These are phyloP conservation scores for Fragaria ananassa DNA, from an alignment of 306 rosid genomes.

Conservation along the genomic window DNA sequence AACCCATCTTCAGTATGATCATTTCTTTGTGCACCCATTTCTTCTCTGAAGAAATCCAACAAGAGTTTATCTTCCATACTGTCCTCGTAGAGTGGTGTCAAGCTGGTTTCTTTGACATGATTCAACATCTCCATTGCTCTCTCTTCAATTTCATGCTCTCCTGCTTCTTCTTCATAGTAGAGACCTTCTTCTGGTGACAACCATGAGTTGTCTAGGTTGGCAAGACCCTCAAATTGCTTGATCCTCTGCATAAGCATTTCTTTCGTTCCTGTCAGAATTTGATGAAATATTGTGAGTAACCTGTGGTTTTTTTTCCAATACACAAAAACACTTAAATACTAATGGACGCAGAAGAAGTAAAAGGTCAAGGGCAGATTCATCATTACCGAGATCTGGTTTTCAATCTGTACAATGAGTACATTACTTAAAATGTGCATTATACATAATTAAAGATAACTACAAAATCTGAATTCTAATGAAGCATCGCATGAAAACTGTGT, in stretches of 20 bases:
- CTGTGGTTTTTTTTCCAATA: neutral
- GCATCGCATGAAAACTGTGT: neutral
- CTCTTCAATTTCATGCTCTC: constrained; percentile 32
- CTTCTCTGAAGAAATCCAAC: constrained; percentile 54
- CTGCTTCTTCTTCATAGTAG: constrained; percentile 19
- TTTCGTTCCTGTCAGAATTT: constrained; percentile 45
- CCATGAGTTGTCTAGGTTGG: constrained; percentile 36
- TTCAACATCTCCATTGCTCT: constrained; percentile 43
- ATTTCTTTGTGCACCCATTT: constrained; percentile 26
- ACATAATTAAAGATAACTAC: neutral
- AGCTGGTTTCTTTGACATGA: constrained; percentile 31
- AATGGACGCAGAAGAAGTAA: neutral
- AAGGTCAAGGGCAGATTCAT: neutral
- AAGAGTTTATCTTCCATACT: constrained; percentile 32
- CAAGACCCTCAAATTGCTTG: constrained; percentile 42
- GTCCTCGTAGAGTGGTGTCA: constrained; percentile 11
- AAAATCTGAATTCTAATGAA: neutral
- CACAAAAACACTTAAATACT: neutral
- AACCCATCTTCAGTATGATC: constrained; percentile 26
- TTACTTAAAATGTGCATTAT: neutral
- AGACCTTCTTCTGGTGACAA: constrained; percentile 23
- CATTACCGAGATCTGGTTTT: neutral
- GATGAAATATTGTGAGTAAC: neutral
- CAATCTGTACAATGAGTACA: too few species aligned
- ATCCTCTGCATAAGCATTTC: constrained; percentile 40